phyloP scores from a whole-genome alignment of 805 yeast genomes.

The Ogataea sp. region DNA sequence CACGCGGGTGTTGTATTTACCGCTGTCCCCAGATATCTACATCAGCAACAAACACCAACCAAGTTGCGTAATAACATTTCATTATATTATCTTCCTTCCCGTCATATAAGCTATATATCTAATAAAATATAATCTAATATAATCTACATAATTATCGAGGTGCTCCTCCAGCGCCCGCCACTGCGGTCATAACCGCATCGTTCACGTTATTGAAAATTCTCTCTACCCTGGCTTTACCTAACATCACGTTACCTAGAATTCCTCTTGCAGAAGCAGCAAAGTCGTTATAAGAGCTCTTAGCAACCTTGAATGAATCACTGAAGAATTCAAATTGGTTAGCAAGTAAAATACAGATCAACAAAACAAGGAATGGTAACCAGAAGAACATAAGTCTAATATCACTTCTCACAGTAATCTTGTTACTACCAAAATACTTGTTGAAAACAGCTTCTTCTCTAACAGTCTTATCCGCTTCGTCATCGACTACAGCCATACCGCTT shows the following conservation, averaged over 20 bases:
- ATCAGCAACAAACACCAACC: too few species aligned
- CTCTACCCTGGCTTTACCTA: conserved; percentile 36
- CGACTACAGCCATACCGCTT: not conserved
- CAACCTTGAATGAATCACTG: conserved; percentile 2
- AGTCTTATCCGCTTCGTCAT: conserved; percentile 1
- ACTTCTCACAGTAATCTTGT: conserved; percentile 45
- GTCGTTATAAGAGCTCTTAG: conserved; percentile 18
- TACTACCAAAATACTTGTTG: conserved; percentile 19
- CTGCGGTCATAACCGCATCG: conserved; percentile 32
- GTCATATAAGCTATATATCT: not conserved
- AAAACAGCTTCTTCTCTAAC: conserved; percentile 2
- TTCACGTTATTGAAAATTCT: conserved; percentile 31
- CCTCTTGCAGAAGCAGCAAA: conserved; percentile 32
- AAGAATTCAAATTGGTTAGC: conserved; percentile 19
- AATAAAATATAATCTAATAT: not conserved
- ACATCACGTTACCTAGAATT: conserved; percentile 37
- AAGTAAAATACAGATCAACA: conserved; percentile 37
- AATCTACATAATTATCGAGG: not conserved
- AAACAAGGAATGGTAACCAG: conserved; percentile 76
- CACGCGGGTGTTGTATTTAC: too few species aligned
- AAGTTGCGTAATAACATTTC: too few species aligned
- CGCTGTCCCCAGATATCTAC: too few species aligned
- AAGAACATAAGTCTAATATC: conserved; percentile 83
- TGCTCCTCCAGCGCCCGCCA: conserved; percentile 16
- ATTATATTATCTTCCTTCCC: too few species aligned